Evolutionary conservation across 228 moss, liverwort and hornwort species (phyloP).

Genomic region (Sphagnum fallax): DNA sequence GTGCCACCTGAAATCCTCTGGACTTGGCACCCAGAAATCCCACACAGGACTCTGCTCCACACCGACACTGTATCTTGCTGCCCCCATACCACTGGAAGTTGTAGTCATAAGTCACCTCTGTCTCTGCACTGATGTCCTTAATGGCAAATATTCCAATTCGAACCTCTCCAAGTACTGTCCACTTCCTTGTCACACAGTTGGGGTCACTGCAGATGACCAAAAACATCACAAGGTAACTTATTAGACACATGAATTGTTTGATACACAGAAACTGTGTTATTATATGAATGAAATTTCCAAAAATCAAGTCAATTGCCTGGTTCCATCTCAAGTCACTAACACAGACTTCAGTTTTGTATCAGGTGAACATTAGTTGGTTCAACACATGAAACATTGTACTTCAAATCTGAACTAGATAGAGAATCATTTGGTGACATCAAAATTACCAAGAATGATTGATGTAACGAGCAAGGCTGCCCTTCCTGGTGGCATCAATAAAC

Average conservation of each 20-base stretch:
- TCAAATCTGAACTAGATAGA: background rate
- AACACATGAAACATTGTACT: background rate
- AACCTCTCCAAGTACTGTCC: constrained; percentile 55
- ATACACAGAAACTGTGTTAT: background rate
- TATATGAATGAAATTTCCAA: background rate
- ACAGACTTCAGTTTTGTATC: background rate
- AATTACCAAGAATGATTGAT: constrained; percentile 47
- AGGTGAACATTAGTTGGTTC: background rate
- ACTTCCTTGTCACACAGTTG: constrained; percentile 47
- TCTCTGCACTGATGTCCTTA: constrained; percentile 35
- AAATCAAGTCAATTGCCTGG: background rate
- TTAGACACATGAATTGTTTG: background rate
- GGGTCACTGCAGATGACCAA: constrained; percentile 39
- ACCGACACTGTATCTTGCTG: constrained; percentile 31
- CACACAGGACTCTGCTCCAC: constrained; percentile 45
- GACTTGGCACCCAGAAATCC: constrained; percentile 38
- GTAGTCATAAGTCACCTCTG: constrained; percentile 60
- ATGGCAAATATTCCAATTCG: constrained; percentile 56
- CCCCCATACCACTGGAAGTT: constrained; percentile 36
- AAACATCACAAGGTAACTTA: background rate
- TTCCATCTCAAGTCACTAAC: background rate
- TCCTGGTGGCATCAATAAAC: constrained; percentile 41
- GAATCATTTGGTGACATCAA: no score
- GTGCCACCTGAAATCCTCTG: constrained; percentile 24
- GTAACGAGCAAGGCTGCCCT: constrained; percentile 43